Base-by-base conservation (phyloP, 306 rosid species). In the Sicyos baderoa region DNA sequence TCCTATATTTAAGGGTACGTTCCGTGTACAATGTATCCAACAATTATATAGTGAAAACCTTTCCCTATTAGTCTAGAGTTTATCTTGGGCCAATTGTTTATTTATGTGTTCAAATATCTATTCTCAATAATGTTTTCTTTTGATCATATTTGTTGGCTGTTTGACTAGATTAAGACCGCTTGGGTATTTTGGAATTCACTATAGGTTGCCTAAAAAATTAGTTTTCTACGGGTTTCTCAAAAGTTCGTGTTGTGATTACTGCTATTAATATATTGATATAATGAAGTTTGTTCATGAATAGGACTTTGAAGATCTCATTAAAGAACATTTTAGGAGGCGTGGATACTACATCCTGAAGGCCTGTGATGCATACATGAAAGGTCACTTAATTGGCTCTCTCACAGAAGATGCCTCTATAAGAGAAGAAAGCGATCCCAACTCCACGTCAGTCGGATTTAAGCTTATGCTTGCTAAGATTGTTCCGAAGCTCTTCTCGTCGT, bases 401-500 rank as follows among this genome's bases (percentile, higher is more conserved):
- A 77, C 84, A 8, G 79, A 80, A 75, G 92, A 88, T 71, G 97
- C 97, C 47, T 78, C 87, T 1, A 67, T 74, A 49, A 84, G 90
- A 62, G 84, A 79, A 70, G 82, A 70, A 75, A 84, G 90, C 61
- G 70, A 81, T 19, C 80, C 79, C 50, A 80, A 90, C 83, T 86
- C 96, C n/a, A 94, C 87, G 42, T 90, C 99, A 1, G 87, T 90
- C 68, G 99, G 99, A 70, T 94, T 90, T 83, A 94, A 90, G 89
- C 75, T 94, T 86, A 90, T 90, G 96, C 82, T 94, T 40, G 85
- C 91, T 40, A 94, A 94, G 85, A 84, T 94, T 74, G 76, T 81
- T 75, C 95, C 97, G 0, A 94, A 85, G 86, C 97, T 94, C 76
- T 79, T 85, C 79, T 29, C 47, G 42, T 88, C 96, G 14, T 71